Evolutionary conservation across 441 rosid genomes (phyloP), one percentile per base, ranked within the genome.

Genomic region (Jatropha podagrica): DNA sequence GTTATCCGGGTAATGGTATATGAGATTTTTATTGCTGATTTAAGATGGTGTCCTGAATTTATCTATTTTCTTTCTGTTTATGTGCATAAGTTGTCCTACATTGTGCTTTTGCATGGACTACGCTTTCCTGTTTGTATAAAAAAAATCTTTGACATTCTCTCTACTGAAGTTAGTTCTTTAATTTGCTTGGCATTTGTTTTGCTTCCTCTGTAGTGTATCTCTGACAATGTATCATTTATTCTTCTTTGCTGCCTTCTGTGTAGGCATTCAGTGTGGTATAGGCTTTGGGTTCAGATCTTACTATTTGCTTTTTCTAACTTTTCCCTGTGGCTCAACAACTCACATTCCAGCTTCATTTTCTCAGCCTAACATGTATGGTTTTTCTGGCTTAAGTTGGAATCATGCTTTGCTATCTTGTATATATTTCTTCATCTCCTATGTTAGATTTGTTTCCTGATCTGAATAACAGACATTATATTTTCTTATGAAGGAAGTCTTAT

Each of bases 391-490:
- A 51, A 48, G 32, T n/a, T 65, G 26, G 40, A 44, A 20, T 42
- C 12, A 5, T 59, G 12, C 60, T 68, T 68, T 37, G 15, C 40
- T 9, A 58, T 74, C 63, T 52, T 60, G 13, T 69, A 15, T 38
- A 32, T 44, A 52, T 10, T 26, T 62, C 49, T 52, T 6, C 13
- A 14, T 60, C 14, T 23, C 46, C 9, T 71, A 48, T 44, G 26
- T 37, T 55, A 14, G 6, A n/a, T 59, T 23, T 72, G 61, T 48
- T 59, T 10, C 62, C 42, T 67, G 54, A 58, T 73, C 59, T 59
- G 23, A 49, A n/a, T 49, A 11, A 7, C 23, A 11, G 20, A 14
- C 2, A 2, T 40, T 23, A 7, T 4, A 11, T 76, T 38, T 38
- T 26, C n/a, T 61, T 5, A 11, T 5, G 7, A 75, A 61, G 69